Conservation (phyloP, 345 rosid species). For the thale cress (Arabidopsis thaliana) region DNA sequence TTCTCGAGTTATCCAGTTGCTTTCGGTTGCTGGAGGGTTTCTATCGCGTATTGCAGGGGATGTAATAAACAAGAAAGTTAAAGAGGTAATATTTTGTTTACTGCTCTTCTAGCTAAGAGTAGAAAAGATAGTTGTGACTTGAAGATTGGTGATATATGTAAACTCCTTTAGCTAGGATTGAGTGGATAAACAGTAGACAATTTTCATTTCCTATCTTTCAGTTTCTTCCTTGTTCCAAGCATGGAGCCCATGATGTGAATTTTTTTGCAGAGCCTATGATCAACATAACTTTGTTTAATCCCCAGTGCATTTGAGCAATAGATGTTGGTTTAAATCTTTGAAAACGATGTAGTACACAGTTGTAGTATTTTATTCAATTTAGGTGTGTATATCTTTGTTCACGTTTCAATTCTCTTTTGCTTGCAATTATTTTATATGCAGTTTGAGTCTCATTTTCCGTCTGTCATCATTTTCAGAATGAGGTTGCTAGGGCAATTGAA, state of each 20-base stretch:
- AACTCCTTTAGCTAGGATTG: conserved; percentile 2
- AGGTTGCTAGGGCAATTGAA: conserved; percentile 95
- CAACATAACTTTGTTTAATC: background rate
- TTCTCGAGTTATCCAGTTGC: conserved; percentile 74
- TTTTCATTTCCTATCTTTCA: background rate
- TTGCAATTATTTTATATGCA: background rate
- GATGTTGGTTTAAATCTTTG: background rate
- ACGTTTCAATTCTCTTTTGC: background rate
- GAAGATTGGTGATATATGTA: background rate
- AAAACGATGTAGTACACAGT: background rate
- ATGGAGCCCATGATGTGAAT: background rate
- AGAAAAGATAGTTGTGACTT: conserved; percentile 1
- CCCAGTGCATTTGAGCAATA: background rate
- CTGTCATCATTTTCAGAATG: conserved; percentile 64
- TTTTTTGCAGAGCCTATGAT: background rate
- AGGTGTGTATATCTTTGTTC: background rate
- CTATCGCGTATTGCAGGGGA: conserved; percentile 79
- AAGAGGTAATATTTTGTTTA: conserved; percentile 61
- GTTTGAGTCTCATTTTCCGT: conserved; percentile 22
- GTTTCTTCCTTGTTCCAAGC: background rate
- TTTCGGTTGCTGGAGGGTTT: conserved; percentile 95
- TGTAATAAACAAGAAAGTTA: conserved; percentile 78
- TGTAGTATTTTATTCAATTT: background rate
- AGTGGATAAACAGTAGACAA: background rate
- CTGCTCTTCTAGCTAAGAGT: conserved; percentile 1